Base-by-base conservation (phyloP, 805 yeast genomes). In the Cyberlindnera americana region DNA sequence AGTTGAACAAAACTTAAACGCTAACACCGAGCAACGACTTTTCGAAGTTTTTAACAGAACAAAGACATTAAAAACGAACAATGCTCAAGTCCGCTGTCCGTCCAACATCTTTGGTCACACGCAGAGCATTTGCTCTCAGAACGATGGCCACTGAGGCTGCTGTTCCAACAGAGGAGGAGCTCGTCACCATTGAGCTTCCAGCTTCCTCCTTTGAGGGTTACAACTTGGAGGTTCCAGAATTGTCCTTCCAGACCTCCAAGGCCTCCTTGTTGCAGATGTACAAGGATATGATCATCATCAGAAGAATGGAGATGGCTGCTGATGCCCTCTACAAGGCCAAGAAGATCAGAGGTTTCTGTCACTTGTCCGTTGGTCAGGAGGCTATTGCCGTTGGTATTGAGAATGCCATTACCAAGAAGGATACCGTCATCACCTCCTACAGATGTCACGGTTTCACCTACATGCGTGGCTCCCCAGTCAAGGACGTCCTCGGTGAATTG, bases 361-460 rank as follows among this genome's bases (percentile, higher is more conserved):
- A 93, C 69, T 78, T 93, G 72, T 86, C 96, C 12, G 89, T 87
- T 49, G 99, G 99, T 60, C 99, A 93, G 73, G 99, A 93, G 73
- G 99, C 99, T 49, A 79, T 93, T 68, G 96, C 99, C 48, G 97
- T 91, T 48, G 99, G 99, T 66, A 89, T 93, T 54, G 99, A 93
- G 74, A 78, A 83, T 59, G 98, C 99, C 55, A 83, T 89, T 62
- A 81, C 84, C 54, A 73, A 74, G 50, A 67, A 82, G 53, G 99
- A 93, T 68, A 77, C 95, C 49, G 79, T 93, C 52, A 93, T 93
- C 66, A 93, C 99, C 41, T 87, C 98, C 25, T 93, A 93, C 75
- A 82, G 99, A 77, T 93, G 99, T 73, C 99, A 93, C 78, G 97
- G 98, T 56, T 90, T 93, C 72, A 90, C 97, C 32, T 87, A 78